Evolutionary conservation across 345 rosid genomes (phyloP), one percentile per base, ranked within the genome.

Genomic region (Camelina laxa): DNA sequence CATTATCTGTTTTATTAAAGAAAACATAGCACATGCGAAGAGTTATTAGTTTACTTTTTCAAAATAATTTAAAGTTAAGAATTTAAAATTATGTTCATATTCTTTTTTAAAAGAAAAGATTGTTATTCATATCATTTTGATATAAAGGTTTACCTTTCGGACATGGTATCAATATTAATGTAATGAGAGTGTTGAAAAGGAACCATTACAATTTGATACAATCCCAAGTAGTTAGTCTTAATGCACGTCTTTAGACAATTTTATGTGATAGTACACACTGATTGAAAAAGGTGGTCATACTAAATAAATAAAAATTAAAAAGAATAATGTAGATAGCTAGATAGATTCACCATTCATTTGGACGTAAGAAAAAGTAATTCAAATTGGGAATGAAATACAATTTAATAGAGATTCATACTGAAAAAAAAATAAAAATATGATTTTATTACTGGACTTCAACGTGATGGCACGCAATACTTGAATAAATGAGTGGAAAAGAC

Each of bases 401-500:
- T 35, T 7, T 36, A 36, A 36, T 9, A 2, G 4, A 21, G 19
- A 24, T 61, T 41, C 14, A 42, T n/a, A 41, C 49, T 60, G 33
- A 64, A 7, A 35, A 64, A 7, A 35, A 7, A 1, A 7, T 35
- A 1, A 38, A 38, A 10, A 65, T 31, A 48, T 6, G 7, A 16
- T 8, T 64, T n/a, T 53, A 53, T 53, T 5, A 58, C 9, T 14
- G 5, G 24, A 20, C 6, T 73, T 65, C 65, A 73, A 73, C 77
- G 77, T 73, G 71, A 11, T 55, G 10, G 71, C 77, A 56, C 77
- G 70, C 38, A 31, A 30, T 15, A 60, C 38, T 49, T 35, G 17
- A 53, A 27, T 13, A 33, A 33, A 36, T 19, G 42, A 19, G 65
- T 16, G 21, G 11, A 63, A 13, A 6, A 42, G 44, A 17, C 1